Evolutionary conservation across 1,139 yeast genomes (phyloP).

Genomic region (Yueomyces sp.): DNA sequence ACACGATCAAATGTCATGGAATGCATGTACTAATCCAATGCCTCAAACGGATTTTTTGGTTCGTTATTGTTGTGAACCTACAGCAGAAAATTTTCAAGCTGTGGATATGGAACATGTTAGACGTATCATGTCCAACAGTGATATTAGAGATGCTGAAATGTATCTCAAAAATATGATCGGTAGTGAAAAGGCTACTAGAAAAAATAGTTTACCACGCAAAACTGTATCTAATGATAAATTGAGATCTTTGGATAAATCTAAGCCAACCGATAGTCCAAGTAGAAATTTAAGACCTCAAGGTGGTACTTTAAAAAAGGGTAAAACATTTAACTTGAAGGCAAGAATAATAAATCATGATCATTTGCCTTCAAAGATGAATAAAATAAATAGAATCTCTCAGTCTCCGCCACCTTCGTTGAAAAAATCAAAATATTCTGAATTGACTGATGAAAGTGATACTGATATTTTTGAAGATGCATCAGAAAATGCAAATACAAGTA

Average conservation of each 20-base stretch:
- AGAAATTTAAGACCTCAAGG: too few species aligned
- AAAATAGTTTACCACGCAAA: background rate
- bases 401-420: too few species aligned
- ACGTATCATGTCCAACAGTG: background rate
- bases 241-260: too few species aligned
- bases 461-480: background rate
- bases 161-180: background rate
- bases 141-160: background rate
- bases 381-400: too few species aligned
- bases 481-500: background rate
- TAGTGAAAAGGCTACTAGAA: background rate
- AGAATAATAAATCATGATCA: background rate
- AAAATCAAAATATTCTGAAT: too few species aligned
- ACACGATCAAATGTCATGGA: constrained; percentile 2
- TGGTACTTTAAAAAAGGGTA: background rate
- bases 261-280: too few species aligned
- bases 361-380: too few species aligned
- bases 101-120: constrained; percentile 9
- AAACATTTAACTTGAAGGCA: background rate
- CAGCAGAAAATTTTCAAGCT: constrained; percentile 8
- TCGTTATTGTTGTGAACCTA: constrained; percentile 12
- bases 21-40: background rate
- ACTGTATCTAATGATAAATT: too few species aligned
- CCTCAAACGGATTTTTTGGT: constrained; percentile 7
- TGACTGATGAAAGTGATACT: background rate